phyloP scores from a whole-genome alignment of 306 rosid genomes.

The Malus asiatica region DNA sequence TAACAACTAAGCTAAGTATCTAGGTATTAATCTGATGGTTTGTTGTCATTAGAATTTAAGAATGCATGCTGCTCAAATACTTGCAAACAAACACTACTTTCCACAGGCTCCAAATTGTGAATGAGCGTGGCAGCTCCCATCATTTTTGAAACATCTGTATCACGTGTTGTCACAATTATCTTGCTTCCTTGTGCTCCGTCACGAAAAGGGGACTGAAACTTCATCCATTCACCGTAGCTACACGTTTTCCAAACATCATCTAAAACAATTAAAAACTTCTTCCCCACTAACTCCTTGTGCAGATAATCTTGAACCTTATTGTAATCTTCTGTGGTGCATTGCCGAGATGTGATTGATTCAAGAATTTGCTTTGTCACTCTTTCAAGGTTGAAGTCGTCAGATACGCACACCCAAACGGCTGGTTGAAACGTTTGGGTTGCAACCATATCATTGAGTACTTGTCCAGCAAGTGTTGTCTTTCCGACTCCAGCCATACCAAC shows the following conservation, averaged over 20 bases:
- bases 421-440: background rate
- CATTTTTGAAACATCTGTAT: too few species aligned
- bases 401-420: background rate
- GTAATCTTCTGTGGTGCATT: background rate
- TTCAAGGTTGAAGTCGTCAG: background rate
- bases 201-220: too few species aligned
- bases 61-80: too few species aligned
- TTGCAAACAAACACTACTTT: too few species aligned
- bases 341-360: background rate
- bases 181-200: too few species aligned
- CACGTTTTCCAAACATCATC: slow-evolving; percentile 21
- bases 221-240: too few species aligned
- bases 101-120: too few species aligned
- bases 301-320: background rate
- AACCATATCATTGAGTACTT: background rate
- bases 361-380: background rate
- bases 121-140: too few species aligned
- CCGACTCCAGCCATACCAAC: slow-evolving; percentile 1
- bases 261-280: slow-evolving; percentile 6
- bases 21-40: too few species aligned
- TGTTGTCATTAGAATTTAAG: too few species aligned
- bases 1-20: too few species aligned
- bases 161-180: too few species aligned
- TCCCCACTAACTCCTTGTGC: background rate
- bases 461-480: background rate